Base-by-base conservation (phyloP, 2,329 filamentous ascomycete species). In the Colletotrichum musae region DNA sequence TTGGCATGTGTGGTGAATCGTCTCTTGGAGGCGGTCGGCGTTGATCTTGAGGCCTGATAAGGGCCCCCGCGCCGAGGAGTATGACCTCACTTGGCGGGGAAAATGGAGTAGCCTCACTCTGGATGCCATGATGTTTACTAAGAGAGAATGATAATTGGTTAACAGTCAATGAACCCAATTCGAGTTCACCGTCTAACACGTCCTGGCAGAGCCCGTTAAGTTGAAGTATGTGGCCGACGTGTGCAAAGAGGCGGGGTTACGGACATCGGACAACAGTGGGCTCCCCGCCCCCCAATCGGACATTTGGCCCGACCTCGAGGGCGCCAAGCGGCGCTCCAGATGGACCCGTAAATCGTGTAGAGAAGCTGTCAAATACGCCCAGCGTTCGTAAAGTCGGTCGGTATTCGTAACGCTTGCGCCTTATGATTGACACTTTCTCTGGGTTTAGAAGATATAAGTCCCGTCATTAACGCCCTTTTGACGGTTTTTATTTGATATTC, bases 1-100 rank as follows among this genome's bases (percentile, higher is more conserved):
- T 78, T 75, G 77, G 74, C 75, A 75, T 16, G 69, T 81, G 70
- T 72, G 72, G 72, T 75, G 80, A 70, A 78, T 74, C 26, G 75
- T 77, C 57, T 78, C 74, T 39, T 74, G 66, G 1, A 78, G 74
- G 47, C 77, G 69, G 24, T 73, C 73, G 13, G 74, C 72, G 48
- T 78, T 78, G 68, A 78, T 77, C 58, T 73, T 73, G 28, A 76
- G 68, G 6, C 72, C 64, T 6, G 70, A 71, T 60, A 71, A 45
- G 50, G 57, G 45, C 41, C 59, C 16, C 51, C 41, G 41, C 15
- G 48, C 56, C 26, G 60, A 50, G 24, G 66, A 70, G 57, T 67
- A 52, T 45, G 41, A 54, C 48, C 66, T 59, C 48, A 24, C 41
- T 36, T 43, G 41, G n/a, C 41, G 1, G 24, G 54, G 32, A 10